Conservation (phyloP, 345 rosid species). For the Eucalyptus tenuipes region DNA sequence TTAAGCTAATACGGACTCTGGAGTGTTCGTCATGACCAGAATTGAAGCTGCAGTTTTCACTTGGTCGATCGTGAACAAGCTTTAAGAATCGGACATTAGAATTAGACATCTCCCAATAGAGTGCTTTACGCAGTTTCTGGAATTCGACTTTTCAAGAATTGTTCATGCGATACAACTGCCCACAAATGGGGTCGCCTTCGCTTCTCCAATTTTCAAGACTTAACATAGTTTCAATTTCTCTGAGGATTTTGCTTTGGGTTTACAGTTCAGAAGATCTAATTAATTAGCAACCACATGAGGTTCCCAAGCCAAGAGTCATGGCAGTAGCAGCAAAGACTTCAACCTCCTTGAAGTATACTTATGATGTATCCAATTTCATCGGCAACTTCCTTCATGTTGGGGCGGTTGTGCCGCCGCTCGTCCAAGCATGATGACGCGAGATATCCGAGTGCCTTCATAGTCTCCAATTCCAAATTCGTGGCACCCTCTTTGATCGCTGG, state of each 20-base stretch:
- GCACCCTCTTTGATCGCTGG: slow-evolving; percentile 18
- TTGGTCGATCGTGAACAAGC: not conserved
- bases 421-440: slow-evolving; percentile 35
- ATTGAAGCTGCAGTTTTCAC: not conserved
- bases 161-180: not conserved
- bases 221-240: not conserved
- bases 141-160: not conserved
- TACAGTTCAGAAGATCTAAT: not conserved
- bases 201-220: not conserved
- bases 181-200: not conserved
- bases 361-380: slow-evolving; percentile 34
- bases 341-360: slow-evolving; percentile 2
- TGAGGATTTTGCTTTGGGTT: not conserved
- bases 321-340: not conserved
- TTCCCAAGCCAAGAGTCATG: not conserved
- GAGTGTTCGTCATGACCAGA: not conserved
- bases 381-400: slow-evolving; percentile 35
- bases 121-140: not conserved
- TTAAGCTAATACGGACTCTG: not conserved
- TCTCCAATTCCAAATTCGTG: slow-evolving; percentile 16
- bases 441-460: slow-evolving; percentile 27
- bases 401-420: slow-evolving; percentile 36
- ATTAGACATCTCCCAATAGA: not conserved
- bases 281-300: not conserved
- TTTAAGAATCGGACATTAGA: not conserved